phyloP scores from a whole-genome alignment of 164 flowering plant genomes.

The Cinnamomum micranthum region DNA sequence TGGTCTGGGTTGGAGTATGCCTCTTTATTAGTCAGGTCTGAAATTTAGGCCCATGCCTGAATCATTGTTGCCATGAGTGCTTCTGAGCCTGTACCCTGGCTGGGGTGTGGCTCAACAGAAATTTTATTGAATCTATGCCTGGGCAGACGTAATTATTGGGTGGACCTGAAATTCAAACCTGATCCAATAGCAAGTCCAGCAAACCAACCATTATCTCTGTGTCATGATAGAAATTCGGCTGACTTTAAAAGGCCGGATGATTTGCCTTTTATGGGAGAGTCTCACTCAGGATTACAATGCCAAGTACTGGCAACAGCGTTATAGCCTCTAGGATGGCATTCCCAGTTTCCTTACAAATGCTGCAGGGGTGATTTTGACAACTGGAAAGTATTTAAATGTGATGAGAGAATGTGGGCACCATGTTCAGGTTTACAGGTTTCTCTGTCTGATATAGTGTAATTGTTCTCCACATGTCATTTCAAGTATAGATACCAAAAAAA shows the following conservation, averaged over 20 bases:
- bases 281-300: conserved; percentile 91
- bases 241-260: conserved; percentile 4
- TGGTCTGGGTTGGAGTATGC: background rate
- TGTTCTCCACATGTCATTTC: background rate
- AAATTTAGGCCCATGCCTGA: background rate
- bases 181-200: background rate
- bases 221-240: background rate
- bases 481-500: conserved; percentile 4
- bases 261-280: conserved; percentile 54
- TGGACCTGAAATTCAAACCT: background rate
- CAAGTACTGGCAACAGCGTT: conserved; percentile 88
- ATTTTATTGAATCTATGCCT: no score
- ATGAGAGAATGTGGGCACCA: conserved; percentile 97
- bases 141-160: no score
- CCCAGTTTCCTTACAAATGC: conserved; percentile 91
- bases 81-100: no score
- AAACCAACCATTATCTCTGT: background rate
- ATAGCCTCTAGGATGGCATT: conserved; percentile 89
- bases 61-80: no score
- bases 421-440: conserved; percentile 61
- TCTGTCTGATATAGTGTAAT: background rate
- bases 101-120: no score
- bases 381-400: conserved; percentile 98
- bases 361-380: conserved; percentile 84
- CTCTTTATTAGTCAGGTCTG: background rate